Conservation (phyloP, 23 red algal genomes). For the Agarophyton chilense region DNA sequence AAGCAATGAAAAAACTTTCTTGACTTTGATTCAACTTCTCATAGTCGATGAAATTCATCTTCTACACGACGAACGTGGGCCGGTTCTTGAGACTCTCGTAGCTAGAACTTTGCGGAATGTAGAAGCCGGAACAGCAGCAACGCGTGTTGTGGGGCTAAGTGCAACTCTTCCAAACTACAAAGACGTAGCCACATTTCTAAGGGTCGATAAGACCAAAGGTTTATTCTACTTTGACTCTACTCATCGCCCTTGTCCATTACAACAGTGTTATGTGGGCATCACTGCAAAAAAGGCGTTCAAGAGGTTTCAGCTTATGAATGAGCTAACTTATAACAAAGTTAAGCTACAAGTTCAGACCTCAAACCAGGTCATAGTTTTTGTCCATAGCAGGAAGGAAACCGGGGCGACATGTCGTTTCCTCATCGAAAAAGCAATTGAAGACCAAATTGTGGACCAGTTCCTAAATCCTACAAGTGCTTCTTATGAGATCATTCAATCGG, state of each 20-base stretch:
- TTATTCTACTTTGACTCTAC: conserved; percentile 84
- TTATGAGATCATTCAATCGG: conserved; percentile 68
- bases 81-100: conserved; percentile 88
- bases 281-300: conserved; percentile 71
- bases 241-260: conserved; percentile 85
- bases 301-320: conserved; percentile 75
- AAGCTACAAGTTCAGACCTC: conserved; percentile 49
- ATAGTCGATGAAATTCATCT: conserved; percentile 98
- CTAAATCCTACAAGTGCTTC: conserved; percentile 55
- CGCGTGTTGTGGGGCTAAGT: conserved; percentile 86
- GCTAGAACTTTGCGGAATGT: conserved; percentile 76
- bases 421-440: conserved; percentile 74
- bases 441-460: conserved; percentile 60
- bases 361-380: conserved; percentile 93
- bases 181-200: conserved; percentile 92
- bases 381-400: conserved; percentile 90
- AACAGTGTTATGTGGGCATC: conserved; percentile 83
- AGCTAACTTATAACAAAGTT: conserved; percentile 81
- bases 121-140: conserved; percentile 28
- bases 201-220: conserved; percentile 49
- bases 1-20: conserved; percentile 40
- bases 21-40: conserved; percentile 73
- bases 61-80: conserved; percentile 88
- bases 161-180: conserved; percentile 97
- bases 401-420: conserved; percentile 57